Conservation (phyloP, 2,329 filamentous ascomycete species). For the Arthrobotrys conoides region DNA sequence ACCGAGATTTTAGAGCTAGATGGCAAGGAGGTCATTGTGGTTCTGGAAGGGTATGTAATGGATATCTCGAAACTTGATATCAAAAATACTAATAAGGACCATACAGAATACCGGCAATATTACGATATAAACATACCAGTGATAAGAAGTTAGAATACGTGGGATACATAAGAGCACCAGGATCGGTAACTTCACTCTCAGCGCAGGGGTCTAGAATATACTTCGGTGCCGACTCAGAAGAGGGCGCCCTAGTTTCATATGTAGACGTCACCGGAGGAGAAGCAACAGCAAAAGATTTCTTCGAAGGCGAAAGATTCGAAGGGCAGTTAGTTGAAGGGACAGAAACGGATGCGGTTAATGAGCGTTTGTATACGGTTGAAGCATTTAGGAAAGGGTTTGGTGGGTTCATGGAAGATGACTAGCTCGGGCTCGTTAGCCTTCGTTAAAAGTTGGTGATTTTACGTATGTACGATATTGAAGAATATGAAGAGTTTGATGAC, state of each 20-base stretch:
- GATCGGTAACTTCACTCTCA: constrained; percentile 26
- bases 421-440: neutral
- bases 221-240: constrained; percentile 23
- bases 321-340: constrained; percentile 16
- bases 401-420: constrained; percentile 46
- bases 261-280: constrained; percentile 17
- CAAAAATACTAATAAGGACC: neutral
- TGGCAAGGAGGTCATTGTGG: constrained; percentile 69
- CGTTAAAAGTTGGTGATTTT: neutral
- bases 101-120: constrained; percentile 34
- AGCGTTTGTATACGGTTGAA: constrained; percentile 46
- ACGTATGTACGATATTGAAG: constrained; percentile 32
- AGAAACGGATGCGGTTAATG: constrained; percentile 26
- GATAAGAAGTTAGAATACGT: constrained; percentile 24
- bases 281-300: constrained; percentile 2
- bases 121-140: constrained; percentile 20
- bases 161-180: constrained; percentile 23
- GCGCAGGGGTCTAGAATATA: constrained; percentile 25
- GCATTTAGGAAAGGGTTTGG: constrained; percentile 54
- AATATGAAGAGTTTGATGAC: constrained; percentile 2
- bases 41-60: constrained; percentile 72
- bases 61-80: neutral
- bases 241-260: constrained; percentile 15
- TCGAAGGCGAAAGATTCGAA: constrained; percentile 17
- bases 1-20: constrained; percentile 41